A percentile compares a stretch with the other conserved stretches of the same genome.
These are phyloP conservation scores for Geosmithia flava DNA, from an alignment of 2,329 filamentous ascomycete species.

Conservation along the genomic window DNA sequence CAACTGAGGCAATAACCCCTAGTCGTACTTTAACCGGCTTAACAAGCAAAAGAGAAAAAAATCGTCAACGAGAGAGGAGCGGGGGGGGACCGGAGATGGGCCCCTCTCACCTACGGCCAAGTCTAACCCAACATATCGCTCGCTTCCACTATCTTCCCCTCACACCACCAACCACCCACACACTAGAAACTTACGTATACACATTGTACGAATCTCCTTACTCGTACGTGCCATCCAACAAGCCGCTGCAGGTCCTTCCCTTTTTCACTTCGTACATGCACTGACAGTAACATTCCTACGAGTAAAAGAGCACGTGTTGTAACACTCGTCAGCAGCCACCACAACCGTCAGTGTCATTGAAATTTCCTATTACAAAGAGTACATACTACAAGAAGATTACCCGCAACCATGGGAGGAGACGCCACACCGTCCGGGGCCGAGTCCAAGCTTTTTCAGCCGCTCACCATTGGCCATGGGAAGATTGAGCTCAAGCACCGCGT, in stretches of 20 bases:
- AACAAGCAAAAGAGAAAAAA: too few relatives aligned
- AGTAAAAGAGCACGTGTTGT: too few relatives aligned
- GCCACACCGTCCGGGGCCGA: background rate
- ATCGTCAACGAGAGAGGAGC: background rate
- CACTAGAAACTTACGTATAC: too few relatives aligned
- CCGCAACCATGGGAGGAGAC: slow-evolving; percentile 3
- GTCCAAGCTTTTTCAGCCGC: slow-evolving; percentile 17
- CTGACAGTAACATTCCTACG: too few relatives aligned
- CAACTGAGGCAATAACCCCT: background rate
- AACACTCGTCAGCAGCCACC: background rate
- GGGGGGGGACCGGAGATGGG: background rate
- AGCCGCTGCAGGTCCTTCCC: too few relatives aligned
- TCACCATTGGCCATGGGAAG: slow-evolving; percentile 25
- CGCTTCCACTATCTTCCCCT: too few relatives aligned
- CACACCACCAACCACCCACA: too few relatives aligned
- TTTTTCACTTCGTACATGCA: too few relatives aligned
- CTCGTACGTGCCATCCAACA: too few relatives aligned
- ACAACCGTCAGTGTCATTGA: background rate
- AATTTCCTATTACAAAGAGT: background rate
- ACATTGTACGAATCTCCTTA: too few relatives aligned
- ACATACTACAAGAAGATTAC: slow-evolving; percentile 1
- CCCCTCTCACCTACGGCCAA: too few relatives aligned
- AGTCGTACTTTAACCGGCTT: background rate
- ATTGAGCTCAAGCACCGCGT: slow-evolving; percentile 37
- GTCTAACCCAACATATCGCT: too few relatives aligned